Percentiles rank a stretch among this genome's conserved stretches.
Evolutionary conservation across 2,329 filamentous ascomycete species (phyloP).

Genomic region (Metarhizium brunneum): DNA sequence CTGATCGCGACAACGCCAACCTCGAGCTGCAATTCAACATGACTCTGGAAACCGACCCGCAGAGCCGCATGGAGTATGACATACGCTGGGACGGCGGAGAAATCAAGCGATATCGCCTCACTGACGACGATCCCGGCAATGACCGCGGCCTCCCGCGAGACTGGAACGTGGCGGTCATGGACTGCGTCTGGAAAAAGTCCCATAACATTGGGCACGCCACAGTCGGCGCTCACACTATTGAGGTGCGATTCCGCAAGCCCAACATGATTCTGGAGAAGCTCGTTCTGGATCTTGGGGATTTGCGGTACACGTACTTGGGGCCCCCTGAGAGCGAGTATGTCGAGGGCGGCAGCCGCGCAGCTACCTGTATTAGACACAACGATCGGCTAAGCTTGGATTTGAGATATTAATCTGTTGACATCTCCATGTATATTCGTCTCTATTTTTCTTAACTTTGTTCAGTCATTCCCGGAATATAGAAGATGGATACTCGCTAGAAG

Average conservation of each 20-base stretch:
- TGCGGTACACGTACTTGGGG: slow-evolving; percentile 25
- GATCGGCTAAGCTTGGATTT: slow-evolving; percentile 5
- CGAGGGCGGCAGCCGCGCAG: not conserved
- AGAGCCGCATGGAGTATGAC: slow-evolving; percentile 38
- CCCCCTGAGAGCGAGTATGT: slow-evolving; percentile 21
- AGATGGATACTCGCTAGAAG: not conserved
- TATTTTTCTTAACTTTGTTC: not conserved
- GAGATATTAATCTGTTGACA: not conserved
- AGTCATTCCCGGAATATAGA: not conserved
- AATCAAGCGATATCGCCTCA: slow-evolving; percentile 18
- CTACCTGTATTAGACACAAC: not conserved
- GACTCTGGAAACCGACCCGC: slow-evolving; percentile 41
- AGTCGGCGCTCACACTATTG: slow-evolving; percentile 19
- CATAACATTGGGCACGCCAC: slow-evolving; percentile 16
- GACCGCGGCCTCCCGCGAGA: slow-evolving; percentile 32
- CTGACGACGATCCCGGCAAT: slow-evolving; percentile 16
- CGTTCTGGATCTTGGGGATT: slow-evolving; percentile 21
- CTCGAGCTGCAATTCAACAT: slow-evolving; percentile 27
- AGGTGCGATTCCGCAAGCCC: slow-evolving; percentile 19
- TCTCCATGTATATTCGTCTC: not conserved
- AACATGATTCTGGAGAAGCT: slow-evolving; percentile 29
- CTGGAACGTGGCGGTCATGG: slow-evolving; percentile 39
- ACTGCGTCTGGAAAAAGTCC: slow-evolving; percentile 38
- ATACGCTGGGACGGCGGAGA: slow-evolving; percentile 35
- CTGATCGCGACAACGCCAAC: slow-evolving; percentile 12